Evolutionary conservation across 805 yeast species (phyloP), one percentile per base, ranked within the genome.

Genomic region (Scheffersomyces stipitis): DNA sequence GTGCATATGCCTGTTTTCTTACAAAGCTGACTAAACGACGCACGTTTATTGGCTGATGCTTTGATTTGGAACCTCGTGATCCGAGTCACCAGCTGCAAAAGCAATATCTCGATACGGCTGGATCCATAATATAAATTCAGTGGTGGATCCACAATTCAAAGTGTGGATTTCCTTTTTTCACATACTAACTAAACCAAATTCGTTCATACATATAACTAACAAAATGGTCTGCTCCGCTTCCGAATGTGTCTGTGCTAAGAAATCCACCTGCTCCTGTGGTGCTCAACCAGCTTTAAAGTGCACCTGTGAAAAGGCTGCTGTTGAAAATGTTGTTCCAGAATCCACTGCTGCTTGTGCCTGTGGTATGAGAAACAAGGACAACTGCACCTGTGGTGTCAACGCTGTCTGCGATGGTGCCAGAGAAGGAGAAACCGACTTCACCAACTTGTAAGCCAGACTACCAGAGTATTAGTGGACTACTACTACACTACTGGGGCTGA

Each of bases 231-330:
- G 49, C 36, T 42, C 49, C 23, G 42, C 49, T 45, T 27, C 40
- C 30, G 24, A 38, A 34, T 78, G 83, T 58, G 71, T 75, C 51
- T 78, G 83, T 54, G 82, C 84, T 48, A 56, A 72, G 43, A 76
- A 75, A 46, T 81, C 83, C 46, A 76, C 77, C 46, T 78, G 84
- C 63, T 78, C 84, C 16, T 78, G 84, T 59, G 81, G 81, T 14
- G 68, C 73, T 38, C 70, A 70, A 45, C 79, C 83, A 26, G 84
- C 83, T 38, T 69, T 73, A 51, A 60, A 75, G 43, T 78, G 84
- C 57, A 66, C 59, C 60, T 78, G 84, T 64, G 61, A 64, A 37
- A 70, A 68, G 53, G 75, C 83, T 31, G 47, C 70, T 16, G 56
- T 50, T 32, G 84, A 78, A 62, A 78, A 78, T 54, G 71, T 62